Base-by-base conservation (phyloP, 2,329 filamentous ascomycete genomes). In the Ophiostoma triangulosporum region DNA sequence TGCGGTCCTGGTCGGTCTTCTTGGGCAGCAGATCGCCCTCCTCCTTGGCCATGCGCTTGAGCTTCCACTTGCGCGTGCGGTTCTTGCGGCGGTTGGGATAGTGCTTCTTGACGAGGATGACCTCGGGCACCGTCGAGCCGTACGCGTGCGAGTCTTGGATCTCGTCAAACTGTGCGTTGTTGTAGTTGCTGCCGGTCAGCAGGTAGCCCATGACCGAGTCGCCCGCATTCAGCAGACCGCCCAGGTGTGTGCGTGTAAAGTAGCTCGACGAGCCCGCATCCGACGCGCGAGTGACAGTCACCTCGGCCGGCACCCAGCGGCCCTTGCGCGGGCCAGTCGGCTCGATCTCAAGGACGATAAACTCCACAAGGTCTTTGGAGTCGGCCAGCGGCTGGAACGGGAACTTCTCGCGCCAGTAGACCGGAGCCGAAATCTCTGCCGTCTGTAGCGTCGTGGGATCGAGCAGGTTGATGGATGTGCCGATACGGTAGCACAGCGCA, bases 121-220 rank as follows among this genome's bases (percentile, higher is more conserved):
- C 93, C 63, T 98, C 93, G 0, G 93, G 93, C 54, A 98, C 86
- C 3, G 77, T 81, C 3, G 82, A 84, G 3, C 80, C 73, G 69
- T 94, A 91, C 50, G 83, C 81, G 66, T 81, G 81, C 52, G 83
- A 88, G 50, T 77, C 70, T 68, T 96, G 89, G 32, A 96, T 77
- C 52, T 83, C 86, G 61, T 95, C 89, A 60, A 85, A 89, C 60
- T 94, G 78, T 9, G 77, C 73, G 65, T 89, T 93, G 76, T 98
- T 97, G 75, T 91, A 96, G 68, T 95, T 95, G 53, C 88, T 83
- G 50, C 88, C 90, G 4, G 81, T 83, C 49, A 98, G 70, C 67
- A 95, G 81, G 67, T 96, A 98, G n/a, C 93, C 93, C 77, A 98
- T 82, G 4, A 85, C 93, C 0, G 87, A 90, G 70, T 98, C 93